Percentiles rank a stretch among this genome's conserved stretches.
phyloP scores from a whole-genome alignment of 805 yeast species.

The Kazachstania viticola region DNA sequence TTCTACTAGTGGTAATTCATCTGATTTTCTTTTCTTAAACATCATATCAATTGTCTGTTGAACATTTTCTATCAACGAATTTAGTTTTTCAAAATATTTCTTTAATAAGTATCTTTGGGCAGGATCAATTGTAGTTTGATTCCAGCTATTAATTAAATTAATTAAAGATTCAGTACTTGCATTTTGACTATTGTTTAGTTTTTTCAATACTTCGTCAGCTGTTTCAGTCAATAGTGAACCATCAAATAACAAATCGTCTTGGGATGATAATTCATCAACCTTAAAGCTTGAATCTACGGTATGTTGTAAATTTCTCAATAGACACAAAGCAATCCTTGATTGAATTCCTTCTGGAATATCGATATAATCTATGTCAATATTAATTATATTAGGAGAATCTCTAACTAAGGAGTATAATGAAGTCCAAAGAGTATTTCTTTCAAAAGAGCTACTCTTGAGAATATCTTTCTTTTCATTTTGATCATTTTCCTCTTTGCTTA shows the following conservation, averaged over 20 bases:
- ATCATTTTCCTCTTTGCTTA: neutral
- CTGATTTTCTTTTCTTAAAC: conserved; percentile 43
- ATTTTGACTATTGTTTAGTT: conserved; percentile 28
- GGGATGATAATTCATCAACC: conserved; percentile 26
- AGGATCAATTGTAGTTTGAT: conserved; percentile 2
- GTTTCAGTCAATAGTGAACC: conserved; percentile 65
- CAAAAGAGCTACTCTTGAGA: neutral
- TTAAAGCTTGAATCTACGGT: conserved; percentile 30
- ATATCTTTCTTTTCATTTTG: neutral
- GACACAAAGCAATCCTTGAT: conserved; percentile 64
- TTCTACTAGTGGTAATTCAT: conserved; percentile 49
- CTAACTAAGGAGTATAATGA: conserved; percentile 62
- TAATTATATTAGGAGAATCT: conserved; percentile 49
- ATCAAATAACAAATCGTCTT: conserved; percentile 61
- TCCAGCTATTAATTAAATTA: no score
- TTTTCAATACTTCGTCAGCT: conserved; percentile 48
- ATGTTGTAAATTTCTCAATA: conserved; percentile 73
- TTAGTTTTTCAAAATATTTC: conserved; percentile 33
- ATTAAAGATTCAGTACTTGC: neutral
- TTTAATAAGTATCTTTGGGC: conserved; percentile 29
- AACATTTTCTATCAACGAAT: conserved; percentile 26
- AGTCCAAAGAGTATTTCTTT: conserved; percentile 45
- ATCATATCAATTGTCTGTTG: conserved; percentile 44
- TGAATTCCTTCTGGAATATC: conserved; percentile 49
- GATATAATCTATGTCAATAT: conserved; percentile 56